Base-by-base conservation (phyloP, 2,329 filamentous ascomycete genomes). In the Fulvia fulva region DNA sequence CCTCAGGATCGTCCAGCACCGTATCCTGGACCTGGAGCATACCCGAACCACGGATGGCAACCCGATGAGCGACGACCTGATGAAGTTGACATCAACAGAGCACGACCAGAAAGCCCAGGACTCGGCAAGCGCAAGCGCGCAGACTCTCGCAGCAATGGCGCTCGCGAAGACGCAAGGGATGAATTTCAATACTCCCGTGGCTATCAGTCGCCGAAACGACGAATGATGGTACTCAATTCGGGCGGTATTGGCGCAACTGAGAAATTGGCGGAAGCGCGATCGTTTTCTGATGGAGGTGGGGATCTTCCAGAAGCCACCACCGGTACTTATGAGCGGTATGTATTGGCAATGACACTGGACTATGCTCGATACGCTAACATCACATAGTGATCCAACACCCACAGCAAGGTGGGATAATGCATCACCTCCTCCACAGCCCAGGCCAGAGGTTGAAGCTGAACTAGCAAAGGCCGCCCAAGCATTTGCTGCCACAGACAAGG, bases 391-490 rank as follows among this genome's bases (percentile, higher is more conserved):
- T 32, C 60, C 51, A 4, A 64, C 66, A n/a, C 65, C 66, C 2
- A 55, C 53, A 11, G 25, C 16, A 11, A 50, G 47, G 19, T 30
- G 47, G 47, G 32, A 50, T 19, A 26, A 25, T 19, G 52, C 53
- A 9, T 55, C 58, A 12, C 63, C 64, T 21, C 61, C 62, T 23
- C 65, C 65, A 22, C 60, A 54, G 19, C 60, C 67, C 22, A 59
- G 60, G 21, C 63, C 65, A 50, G 66, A 69, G 59, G 60, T 64
- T 25, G 62, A 61, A 43, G 63, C 79, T 53, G 79, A 79, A 51
- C 67, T 83, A 41, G 79, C 76, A 16, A 80, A 83, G 63, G 79
- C 76, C 22, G 47, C 47, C 12, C 47, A 50, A 32, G 47, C 47
- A 11, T 50, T 50, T 19, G 47, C 47, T 11, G 47, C 47, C 3